phyloP scores from a whole-genome alignment of 345 rosid species.

The Psidium guajava region DNA sequence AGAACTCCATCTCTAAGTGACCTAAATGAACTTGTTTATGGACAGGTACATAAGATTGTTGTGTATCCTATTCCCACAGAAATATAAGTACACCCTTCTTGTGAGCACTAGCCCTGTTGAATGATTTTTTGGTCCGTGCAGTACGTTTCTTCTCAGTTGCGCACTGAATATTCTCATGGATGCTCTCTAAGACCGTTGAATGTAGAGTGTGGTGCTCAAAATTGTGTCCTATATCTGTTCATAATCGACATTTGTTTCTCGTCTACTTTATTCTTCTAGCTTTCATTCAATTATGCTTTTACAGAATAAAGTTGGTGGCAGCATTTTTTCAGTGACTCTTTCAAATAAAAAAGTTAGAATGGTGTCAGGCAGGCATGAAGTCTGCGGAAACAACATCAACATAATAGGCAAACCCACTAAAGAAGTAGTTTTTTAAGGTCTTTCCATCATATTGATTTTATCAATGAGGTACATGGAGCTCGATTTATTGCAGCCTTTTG shows the following conservation, averaged over 20 bases:
- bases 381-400: neutral
- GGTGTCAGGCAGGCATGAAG: neutral
- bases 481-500: neutral
- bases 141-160: neutral
- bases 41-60: constrained; percentile 53
- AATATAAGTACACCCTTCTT: neutral
- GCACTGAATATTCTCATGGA: neutral
- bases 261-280: neutral
- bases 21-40: constrained; percentile 83
- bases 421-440: neutral
- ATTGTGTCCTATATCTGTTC: neutral
- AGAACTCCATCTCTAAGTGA: constrained; percentile 93
- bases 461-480: neutral
- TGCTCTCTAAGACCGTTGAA: neutral
- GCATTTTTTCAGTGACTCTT: neutral
- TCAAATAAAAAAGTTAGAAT: neutral
- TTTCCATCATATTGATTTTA: neutral
- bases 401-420: neutral
- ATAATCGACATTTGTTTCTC: neutral
- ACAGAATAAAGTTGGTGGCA: neutral
- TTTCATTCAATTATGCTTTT: neutral
- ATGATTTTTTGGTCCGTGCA: neutral
- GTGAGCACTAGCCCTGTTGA: neutral
- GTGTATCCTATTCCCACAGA: neutral
- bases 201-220: neutral